Evolutionary conservation across 768 basidiomycete genomes (phyloP).

Genomic region (Pulveroboletus sp.): DNA sequence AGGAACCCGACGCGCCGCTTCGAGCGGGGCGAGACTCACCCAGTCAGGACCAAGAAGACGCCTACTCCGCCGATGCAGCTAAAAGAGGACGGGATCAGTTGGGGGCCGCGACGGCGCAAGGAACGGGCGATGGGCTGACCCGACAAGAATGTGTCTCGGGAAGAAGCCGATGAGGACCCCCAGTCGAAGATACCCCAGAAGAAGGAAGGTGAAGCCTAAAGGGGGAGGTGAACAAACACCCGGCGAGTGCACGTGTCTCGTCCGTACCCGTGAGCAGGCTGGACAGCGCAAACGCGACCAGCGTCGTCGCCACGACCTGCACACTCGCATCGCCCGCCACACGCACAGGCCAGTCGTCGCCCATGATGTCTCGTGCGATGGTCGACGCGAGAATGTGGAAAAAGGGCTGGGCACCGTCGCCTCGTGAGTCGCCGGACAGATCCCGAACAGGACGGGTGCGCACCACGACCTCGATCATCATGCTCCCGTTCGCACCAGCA

Average conservation of each 20-base stretch:
- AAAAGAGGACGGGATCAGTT: not conserved
- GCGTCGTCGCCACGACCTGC: slow-evolving; percentile 85
- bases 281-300: slow-evolving; percentile 83
- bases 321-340: slow-evolving; percentile 52
- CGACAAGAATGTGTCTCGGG: slow-evolving; percentile 94
- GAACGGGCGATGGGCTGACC: slow-evolving; percentile 42
- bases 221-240: not conserved
- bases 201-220: slow-evolving; percentile 61
- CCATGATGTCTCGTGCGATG: slow-evolving; percentile 59
- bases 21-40: slow-evolving; percentile 40
- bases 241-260: no score
- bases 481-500: slow-evolving; percentile 84
- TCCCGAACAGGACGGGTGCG: slow-evolving; percentile 25
- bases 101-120: not conserved
- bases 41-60: slow-evolving; percentile 85
- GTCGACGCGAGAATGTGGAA: slow-evolving; percentile 86
- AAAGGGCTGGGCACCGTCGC: slow-evolving; percentile 60
- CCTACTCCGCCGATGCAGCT: slow-evolving; percentile 95
- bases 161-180: slow-evolving; percentile 92
- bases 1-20: not conserved
- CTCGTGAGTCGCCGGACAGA: not conserved
- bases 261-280: slow-evolving; percentile 75
- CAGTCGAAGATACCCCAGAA: slow-evolving; percentile 78
- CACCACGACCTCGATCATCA: slow-evolving; percentile 99
- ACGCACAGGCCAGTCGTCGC: slow-evolving; percentile 17